Conservation (phyloP, 768 basidiomycete genomes). For the Lactarius quietus region DNA sequence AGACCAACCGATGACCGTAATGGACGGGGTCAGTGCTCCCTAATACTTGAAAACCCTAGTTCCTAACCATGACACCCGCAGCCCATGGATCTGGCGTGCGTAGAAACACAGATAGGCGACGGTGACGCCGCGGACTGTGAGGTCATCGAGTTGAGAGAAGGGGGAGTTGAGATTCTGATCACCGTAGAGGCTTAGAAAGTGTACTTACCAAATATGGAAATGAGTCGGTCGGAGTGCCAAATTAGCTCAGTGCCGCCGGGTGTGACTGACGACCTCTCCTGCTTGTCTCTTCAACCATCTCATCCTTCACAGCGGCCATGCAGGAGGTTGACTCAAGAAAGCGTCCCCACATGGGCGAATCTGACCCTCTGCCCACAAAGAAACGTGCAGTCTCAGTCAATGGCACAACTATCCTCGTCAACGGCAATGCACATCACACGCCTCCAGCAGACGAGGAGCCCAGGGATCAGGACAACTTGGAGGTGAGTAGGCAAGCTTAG, state of each 20-base stretch:
- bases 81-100: slow-evolving; percentile 79
- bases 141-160: slow-evolving; percentile 54
- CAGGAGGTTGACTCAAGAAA: slow-evolving; percentile 27
- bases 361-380: slow-evolving; percentile 28
- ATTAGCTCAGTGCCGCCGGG: not conserved
- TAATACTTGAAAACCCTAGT: not conserved
- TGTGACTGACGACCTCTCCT: not conserved
- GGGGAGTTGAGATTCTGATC: slow-evolving; percentile 34
- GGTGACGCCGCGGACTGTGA: slow-evolving; percentile 82
- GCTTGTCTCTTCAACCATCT: not conserved
- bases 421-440: slow-evolving; percentile 26
- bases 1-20: slow-evolving; percentile 93
- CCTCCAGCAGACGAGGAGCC: slow-evolving; percentile 27
- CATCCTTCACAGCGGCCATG: slow-evolving; percentile 7
- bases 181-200: not conserved
- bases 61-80: slow-evolving; percentile 31
- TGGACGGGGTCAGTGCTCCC: slow-evolving; percentile 54
- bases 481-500: slow-evolving; percentile 44
- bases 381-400: slow-evolving; percentile 31
- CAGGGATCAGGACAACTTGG: slow-evolving; percentile 47
- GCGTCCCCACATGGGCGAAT: slow-evolving; percentile 25
- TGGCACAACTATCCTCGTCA: slow-evolving; percentile 27
- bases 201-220: not conserved
- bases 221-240: slow-evolving; percentile 20
- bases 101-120: slow-evolving; percentile 91